Evolutionary conservation across 257 asterid genomes (phyloP).

Genomic region (Forsythia viridissima): DNA sequence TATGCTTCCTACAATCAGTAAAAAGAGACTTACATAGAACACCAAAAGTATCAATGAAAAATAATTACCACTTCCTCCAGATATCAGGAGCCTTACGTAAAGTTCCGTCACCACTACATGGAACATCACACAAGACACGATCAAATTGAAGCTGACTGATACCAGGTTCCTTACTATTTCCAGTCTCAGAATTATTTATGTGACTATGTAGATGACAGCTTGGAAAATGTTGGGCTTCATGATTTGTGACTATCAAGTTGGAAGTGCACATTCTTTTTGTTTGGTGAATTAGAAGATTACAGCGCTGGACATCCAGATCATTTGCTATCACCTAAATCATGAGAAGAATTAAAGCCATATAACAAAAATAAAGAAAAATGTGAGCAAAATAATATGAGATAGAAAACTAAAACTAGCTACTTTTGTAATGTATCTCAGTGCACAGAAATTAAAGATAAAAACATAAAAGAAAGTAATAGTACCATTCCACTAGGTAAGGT

Average conservation of each 20-base stretch:
- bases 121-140: slow-evolving; percentile 98
- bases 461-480: slow-evolving; percentile 19
- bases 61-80: slow-evolving; percentile 89
- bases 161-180: slow-evolving; percentile 41
- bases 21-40: slow-evolving; percentile 9
- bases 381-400: slow-evolving; percentile 7
- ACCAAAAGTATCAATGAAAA: slow-evolving; percentile 14
- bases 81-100: slow-evolving; percentile 98
- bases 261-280: slow-evolving; percentile 99
- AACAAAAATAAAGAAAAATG: slow-evolving; percentile 9
- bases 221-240: slow-evolving; percentile 99
- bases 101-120: slow-evolving; percentile 99
- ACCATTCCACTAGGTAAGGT: slow-evolving; percentile 94
- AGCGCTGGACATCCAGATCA: slow-evolving; percentile 94
- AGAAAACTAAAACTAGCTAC: slow-evolving; percentile 22
- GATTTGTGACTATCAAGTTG: slow-evolving; percentile 95
- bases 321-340: slow-evolving; percentile 77
- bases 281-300: slow-evolving; percentile 99
- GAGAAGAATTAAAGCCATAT: slow-evolving; percentile 14
- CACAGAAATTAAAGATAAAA: slow-evolving; percentile 2
- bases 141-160: slow-evolving; percentile 84
- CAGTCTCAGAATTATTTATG: slow-evolving; percentile 40
- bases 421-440: slow-evolving; percentile 5
- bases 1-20: slow-evolving; percentile 8
- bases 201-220: slow-evolving; percentile 65